Evolutionary conservation across 495 filamentous ascomycete genomes (phyloP), one percentile per base, ranked within the genome.

Genomic region (Hyaloscypha variabilis): DNA sequence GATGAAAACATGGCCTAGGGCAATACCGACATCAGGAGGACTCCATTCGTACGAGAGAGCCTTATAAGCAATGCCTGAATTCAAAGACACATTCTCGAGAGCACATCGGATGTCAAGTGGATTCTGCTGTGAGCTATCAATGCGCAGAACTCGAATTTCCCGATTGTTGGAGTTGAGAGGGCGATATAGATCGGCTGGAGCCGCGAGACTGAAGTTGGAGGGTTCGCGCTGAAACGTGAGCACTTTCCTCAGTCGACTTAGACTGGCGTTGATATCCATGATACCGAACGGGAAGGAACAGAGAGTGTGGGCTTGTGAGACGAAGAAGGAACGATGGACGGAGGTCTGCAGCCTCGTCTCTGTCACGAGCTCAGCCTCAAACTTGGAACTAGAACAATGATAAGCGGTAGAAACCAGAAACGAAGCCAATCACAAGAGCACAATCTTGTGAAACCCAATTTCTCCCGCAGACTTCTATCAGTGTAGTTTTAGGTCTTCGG

Each of bases 1-100:
- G 23, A 63, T 23, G 21, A 59, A n/a, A 25, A 70, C 55, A 46
- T 31, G 39, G 28, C 29, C 6, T 53, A 54, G 8, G 6, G 61
- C n/a, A 5, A 3, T 19, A 4, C 31, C 31, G 52, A 60, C 46
- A 36, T 60, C 55, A 62, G 60, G 54, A 53, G 58, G 25, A 60
- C 55, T 59, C 62, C 57, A 63, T 51, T 58, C 51, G 46, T 66
- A 67, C 30, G 67, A 70, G 21, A 67, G 59, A 3, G 67, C 64
- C 17, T 60, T 50, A 59, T 55, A 70, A 21, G 53, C 46, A 25
- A 26, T 19, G 2, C 50, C 25, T 2, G 60, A 51, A 3, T 52
- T 39, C n/a, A 70, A 51, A 24, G 60, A 66, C 3, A 53, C 53
- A 2, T 57, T 66, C 10, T 65, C 25, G 19, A 63, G 30, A 2